phyloP scores from a whole-genome alignment of 129 eudicot genomes.

The Saposhnikovia divaricata region DNA sequence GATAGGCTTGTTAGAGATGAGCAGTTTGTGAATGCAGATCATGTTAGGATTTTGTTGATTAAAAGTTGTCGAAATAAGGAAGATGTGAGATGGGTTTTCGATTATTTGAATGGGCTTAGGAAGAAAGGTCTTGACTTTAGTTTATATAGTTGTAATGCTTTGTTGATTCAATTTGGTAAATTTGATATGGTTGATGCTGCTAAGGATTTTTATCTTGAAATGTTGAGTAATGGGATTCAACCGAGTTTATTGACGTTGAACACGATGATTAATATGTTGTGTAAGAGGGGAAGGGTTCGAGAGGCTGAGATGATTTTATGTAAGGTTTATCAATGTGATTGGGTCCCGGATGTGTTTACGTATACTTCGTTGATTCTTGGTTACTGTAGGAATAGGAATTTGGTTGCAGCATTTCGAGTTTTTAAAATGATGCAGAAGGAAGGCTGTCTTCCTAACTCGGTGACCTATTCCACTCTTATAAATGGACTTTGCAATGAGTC shows the following conservation, averaged over 20 bases:
- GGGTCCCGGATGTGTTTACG: slow-evolving; percentile 68
- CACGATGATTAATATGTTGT: slow-evolving; percentile 67
- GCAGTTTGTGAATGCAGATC: slow-evolving; percentile 38
- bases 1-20: slow-evolving; percentile 50
- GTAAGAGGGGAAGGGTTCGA: slow-evolving; percentile 68
- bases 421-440: slow-evolving; percentile 64
- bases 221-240: slow-evolving; percentile 40
- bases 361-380: slow-evolving; percentile 80
- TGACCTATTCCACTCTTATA: slow-evolving; percentile 54
- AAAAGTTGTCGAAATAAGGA: slow-evolving; percentile 46
- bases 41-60: slow-evolving; percentile 62
- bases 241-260: slow-evolving; percentile 72
- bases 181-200: slow-evolving; percentile 65
- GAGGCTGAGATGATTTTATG: slow-evolving; percentile 50
- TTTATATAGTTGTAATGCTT: slow-evolving; percentile 57
- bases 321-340: slow-evolving; percentile 38
- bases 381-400: slow-evolving; percentile 54
- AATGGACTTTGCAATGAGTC: slow-evolving; percentile 65
- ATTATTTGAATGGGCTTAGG: slow-evolving; percentile 39
- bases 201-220: slow-evolving; percentile 28
- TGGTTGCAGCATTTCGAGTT: slow-evolving; percentile 51
- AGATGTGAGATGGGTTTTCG: slow-evolving; percentile 46
- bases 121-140: slow-evolving; percentile 37
- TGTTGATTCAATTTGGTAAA: slow-evolving; percentile 74
- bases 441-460: slow-evolving; percentile 67